phyloP scores from a whole-genome alignment of 306 rosid genomes.

The Rosa rugosa region DNA sequence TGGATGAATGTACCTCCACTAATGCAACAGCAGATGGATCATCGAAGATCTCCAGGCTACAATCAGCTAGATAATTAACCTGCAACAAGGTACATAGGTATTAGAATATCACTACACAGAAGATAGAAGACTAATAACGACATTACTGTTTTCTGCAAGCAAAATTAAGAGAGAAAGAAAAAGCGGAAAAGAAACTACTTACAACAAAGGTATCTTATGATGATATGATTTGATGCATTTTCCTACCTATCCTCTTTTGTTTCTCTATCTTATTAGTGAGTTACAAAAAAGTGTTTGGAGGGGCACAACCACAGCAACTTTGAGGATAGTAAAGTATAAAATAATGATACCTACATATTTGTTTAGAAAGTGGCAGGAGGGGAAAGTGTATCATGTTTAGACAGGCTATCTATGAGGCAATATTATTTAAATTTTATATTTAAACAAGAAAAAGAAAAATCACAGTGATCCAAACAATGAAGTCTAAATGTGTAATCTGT shows the following conservation, averaged over 20 bases:
- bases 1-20: constrained; percentile 55
- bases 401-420: neutral
- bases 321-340: neutral
- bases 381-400: neutral
- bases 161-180: neutral
- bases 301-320: neutral
- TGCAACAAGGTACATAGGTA: constrained; percentile 33
- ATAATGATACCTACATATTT: neutral
- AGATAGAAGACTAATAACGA: neutral
- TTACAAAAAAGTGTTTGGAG: neutral
- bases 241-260: neutral
- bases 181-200: neutral
- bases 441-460: neutral
- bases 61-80: constrained; percentile 84
- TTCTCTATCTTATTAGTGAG: neutral
- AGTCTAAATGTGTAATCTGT: neutral
- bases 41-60: constrained; percentile 87
- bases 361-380: neutral
- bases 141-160: neutral
- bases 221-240: constrained; percentile 17
- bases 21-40: constrained; percentile 80
- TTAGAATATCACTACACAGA: neutral
- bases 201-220: constrained; percentile 10
- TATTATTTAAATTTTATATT: neutral
- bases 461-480: neutral